A percentile compares a stretch with the other conserved stretches of the same genome.
Evolutionary conservation across 148 eudicot genomes (phyloP).

Genomic region (Mesembryanthemum crystallinum): DNA sequence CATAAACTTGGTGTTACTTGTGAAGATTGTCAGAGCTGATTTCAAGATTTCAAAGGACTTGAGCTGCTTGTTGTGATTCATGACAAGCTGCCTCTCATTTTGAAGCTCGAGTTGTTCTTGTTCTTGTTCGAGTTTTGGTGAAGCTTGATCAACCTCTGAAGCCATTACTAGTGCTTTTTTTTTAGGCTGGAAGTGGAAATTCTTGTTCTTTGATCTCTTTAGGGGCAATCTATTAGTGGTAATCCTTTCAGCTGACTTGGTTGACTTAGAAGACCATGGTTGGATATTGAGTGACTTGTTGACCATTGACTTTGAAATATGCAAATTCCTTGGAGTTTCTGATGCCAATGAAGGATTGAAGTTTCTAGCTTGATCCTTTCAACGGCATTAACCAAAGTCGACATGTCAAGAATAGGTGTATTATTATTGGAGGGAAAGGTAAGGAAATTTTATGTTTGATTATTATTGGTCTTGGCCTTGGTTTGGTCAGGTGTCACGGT

Average conservation of each 20-base stretch:
- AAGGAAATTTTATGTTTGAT: too few relatives aligned
- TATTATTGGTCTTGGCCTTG: conserved; percentile 1
- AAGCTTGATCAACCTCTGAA: conserved; percentile 16
- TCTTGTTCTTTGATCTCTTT: too few relatives aligned
- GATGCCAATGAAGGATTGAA: too few relatives aligned
- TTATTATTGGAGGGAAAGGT: too few relatives aligned
- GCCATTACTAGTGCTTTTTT: background rate
- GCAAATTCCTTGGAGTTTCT: too few relatives aligned
- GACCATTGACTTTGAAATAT: background rate
- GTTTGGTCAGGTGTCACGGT: conserved; percentile 35
- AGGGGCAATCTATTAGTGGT: too few relatives aligned
- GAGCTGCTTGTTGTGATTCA: conserved; percentile 9
- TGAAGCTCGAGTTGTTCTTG: background rate
- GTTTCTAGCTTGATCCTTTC: too few relatives aligned
- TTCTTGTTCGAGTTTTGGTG: background rate
- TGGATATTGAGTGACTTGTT: background rate
- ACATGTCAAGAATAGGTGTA: too few relatives aligned
- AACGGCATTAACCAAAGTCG: too few relatives aligned
- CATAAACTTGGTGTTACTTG: conserved; percentile 26
- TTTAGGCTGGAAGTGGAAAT: too few relatives aligned
- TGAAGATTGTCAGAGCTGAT: conserved; percentile 19
- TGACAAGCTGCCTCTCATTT: background rate
- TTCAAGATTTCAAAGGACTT: conserved; percentile 20
- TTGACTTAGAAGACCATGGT: too few relatives aligned
- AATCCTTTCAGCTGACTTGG: too few relatives aligned